Base-by-base conservation (phyloP, 139 green algal genomes). In the Ettlia oleoabundans region DNA sequence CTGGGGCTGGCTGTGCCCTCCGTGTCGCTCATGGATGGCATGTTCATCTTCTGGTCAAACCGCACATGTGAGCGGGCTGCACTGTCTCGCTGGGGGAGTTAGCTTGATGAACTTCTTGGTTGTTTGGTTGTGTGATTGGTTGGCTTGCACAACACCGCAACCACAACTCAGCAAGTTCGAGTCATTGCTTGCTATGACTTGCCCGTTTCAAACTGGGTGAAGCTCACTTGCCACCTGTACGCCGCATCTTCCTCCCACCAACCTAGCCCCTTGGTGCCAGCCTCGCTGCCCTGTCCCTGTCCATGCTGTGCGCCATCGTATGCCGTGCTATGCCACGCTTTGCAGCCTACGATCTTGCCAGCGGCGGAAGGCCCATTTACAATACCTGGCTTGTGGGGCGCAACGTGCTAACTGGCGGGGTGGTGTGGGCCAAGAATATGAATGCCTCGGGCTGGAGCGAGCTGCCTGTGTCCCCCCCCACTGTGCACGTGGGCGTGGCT, bases 41-140 rank as follows among this genome's bases (percentile, higher is more conserved):
- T 41, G 8, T 71, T 81, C 18, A 18, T 71, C 58, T 42, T 58
- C 38, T 71, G 75, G 58, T 81, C 75, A 55, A 72, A 71, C 58
- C 75, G 75, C 58, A 71, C 75, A 18, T 61, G 58, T 70, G 58
- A 71, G 75, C 28, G 35, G 28, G 68, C 28, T 41, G 41, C 66
- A 19, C 18, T 2, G 13, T 55, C 26, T 40, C 37, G 28, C n/a
- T 30, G 15, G n/a, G 21, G n/a, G n/a, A n/a, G n/a, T n/a, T n/a
- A n/a, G n/a, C n/a, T n/a, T n/a, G n/a, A n/a, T n/a, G n/a, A n/a
- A n/a, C n/a, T 58, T 10, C 47, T 58, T 58, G 47, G 13, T 58
- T 58, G 47, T 15, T 15, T 58, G 47, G n/a, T n/a, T n/a, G n/a
- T n/a, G n/a, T n/a, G n/a, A n/a, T n/a, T n/a, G n/a, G n/a, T n/a